Conservation (phyloP, 331 rosid genomes). For the Quercus phellos region DNA sequence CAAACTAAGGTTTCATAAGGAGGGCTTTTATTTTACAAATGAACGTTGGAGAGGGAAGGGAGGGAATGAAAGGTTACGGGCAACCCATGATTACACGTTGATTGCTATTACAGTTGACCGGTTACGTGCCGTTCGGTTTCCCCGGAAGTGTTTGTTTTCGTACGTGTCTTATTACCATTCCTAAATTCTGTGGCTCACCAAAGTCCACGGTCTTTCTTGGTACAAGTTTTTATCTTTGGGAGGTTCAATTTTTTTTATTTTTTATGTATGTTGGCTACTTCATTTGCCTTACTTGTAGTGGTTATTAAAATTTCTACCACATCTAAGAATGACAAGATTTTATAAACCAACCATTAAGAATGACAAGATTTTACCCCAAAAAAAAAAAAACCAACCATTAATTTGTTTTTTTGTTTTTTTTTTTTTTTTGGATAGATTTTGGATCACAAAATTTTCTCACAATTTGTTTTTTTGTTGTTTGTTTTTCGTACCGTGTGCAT, state of each 20-base stretch:
- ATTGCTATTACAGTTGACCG: constrained; percentile 14
- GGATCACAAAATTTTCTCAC: too few relatives aligned
- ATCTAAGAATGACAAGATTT: too few relatives aligned
- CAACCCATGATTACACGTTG: constrained; percentile 28
- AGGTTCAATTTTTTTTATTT: not conserved
- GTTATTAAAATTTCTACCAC: too few relatives aligned
- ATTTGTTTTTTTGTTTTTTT: too few relatives aligned
- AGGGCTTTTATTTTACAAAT: constrained; percentile 21
- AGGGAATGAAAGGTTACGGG: not conserved
- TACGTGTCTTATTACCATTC: too few relatives aligned
- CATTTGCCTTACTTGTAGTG: too few relatives aligned
- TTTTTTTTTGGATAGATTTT: too few relatives aligned
- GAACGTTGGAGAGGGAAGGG: not conserved
- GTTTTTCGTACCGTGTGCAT: too few relatives aligned
- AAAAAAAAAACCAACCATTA: too few relatives aligned
- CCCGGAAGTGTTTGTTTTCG: constrained; percentile 8
- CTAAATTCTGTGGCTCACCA: constrained; percentile 31
- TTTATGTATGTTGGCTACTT: not conserved
- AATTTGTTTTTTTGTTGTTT: too few relatives aligned
- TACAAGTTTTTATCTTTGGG: not conserved
- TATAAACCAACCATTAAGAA: too few relatives aligned
- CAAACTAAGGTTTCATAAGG: not conserved
- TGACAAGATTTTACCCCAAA: too few relatives aligned
- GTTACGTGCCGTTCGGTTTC: constrained; percentile 1
- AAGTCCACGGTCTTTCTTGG: not conserved